These are phyloP conservation scores for Cynara cardunculus DNA, from an alignment of 129 eudicot species.

Conservation along the genomic window DNA sequence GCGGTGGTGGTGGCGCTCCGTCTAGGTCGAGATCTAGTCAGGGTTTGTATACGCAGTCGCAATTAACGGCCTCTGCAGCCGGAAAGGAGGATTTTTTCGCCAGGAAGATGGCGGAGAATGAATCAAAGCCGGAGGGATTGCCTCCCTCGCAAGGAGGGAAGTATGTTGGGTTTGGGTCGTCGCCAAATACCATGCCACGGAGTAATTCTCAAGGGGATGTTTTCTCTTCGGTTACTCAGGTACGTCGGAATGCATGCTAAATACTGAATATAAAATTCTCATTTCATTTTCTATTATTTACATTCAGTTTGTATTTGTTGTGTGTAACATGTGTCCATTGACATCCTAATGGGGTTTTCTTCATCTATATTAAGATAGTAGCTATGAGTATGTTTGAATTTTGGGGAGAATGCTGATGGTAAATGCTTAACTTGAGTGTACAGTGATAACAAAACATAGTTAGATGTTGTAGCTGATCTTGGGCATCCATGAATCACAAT, in stretches of 20 bases:
- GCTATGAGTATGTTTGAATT: background rate
- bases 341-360: background rate
- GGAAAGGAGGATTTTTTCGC: slow-evolving; percentile 72
- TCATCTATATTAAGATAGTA: background rate
- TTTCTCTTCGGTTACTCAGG: slow-evolving; percentile 69
- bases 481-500: background rate
- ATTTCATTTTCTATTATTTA: background rate
- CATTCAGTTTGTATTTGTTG: background rate
- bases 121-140: slow-evolving; percentile 62
- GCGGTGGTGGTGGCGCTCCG: slow-evolving; percentile 46
- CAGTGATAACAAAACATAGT: background rate
- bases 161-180: slow-evolving; percentile 90
- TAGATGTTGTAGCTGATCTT: background rate
- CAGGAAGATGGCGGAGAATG: slow-evolving; percentile 67
- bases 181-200: slow-evolving; percentile 35
- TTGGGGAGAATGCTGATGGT: background rate
- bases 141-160: slow-evolving; percentile 92
- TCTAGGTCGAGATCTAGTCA: slow-evolving; percentile 60
- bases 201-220: slow-evolving; percentile 68
- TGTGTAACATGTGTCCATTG: background rate
- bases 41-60: slow-evolving; percentile 54
- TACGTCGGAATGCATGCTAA: slow-evolving; percentile 1
- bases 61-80: slow-evolving; percentile 66
- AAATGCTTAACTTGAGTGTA: background rate
- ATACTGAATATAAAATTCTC: background rate